Percentiles rank a stretch among this genome's conserved stretches.
Conservation (phyloP, 2,329 filamentous ascomycete species). For the Colletotrichum noveboracense region DNA sequence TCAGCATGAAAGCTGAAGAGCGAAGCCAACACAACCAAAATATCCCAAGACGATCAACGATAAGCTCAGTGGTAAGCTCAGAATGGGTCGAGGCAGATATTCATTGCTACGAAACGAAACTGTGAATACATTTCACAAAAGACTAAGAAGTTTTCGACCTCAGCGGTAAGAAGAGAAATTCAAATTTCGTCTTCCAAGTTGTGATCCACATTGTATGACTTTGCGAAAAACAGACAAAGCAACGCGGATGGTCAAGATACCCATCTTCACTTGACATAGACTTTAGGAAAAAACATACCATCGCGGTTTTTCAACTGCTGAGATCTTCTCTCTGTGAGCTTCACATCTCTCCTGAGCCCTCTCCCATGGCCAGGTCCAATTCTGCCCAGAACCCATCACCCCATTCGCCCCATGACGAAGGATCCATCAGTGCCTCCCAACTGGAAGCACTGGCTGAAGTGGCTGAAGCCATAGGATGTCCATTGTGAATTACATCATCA, state of each 20-base stretch:
- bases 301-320: not conserved
- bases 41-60: not conserved
- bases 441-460: not conserved
- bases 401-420: not conserved
- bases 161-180: not conserved
- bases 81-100: not conserved
- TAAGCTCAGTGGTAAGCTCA: not conserved
- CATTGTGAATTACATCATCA: not conserved
- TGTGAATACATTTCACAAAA: not conserved
- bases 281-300: not conserved
- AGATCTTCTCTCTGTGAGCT: not conserved
- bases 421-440: not conserved
- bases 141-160: accelerated
- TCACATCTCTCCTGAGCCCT: not conserved
- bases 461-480: not conserved
- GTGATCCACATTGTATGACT: not conserved
- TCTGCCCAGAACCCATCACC: not conserved
- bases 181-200: not conserved
- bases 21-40: not conserved
- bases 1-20: not conserved
- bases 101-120: not conserved
- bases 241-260: not conserved
- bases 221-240: not conserved
- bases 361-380: not conserved
- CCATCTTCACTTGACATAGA: too few species aligned